Conservation (phyloP, 768 basidiomycete species). For the Dictyophora rubrovolvata region DNA sequence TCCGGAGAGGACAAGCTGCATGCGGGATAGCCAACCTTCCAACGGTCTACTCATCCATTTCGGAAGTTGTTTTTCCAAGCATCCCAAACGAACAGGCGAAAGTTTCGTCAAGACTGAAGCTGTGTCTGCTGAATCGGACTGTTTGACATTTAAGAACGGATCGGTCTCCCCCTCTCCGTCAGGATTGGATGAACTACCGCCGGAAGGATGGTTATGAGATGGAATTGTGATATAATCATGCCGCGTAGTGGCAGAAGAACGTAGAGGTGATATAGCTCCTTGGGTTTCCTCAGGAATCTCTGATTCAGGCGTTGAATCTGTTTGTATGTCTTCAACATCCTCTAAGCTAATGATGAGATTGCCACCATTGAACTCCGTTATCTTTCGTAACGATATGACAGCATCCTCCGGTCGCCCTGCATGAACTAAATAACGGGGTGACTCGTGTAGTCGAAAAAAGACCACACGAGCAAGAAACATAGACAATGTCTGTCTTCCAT, state of each 20-base stretch:
- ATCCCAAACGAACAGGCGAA: neutral
- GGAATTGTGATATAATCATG: neutral
- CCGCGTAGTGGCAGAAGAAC: neutral
- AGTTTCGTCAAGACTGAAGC: neutral
- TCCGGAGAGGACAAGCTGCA: conserved; percentile 60
- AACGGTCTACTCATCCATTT: conserved; percentile 47
- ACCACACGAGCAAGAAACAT: conserved; percentile 85
- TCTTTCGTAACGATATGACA: conserved; percentile 68
- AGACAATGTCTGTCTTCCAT: conserved; percentile 51
- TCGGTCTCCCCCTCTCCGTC: neutral
- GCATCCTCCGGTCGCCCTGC: conserved; percentile 81
- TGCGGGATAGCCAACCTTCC: conserved; percentile 57
- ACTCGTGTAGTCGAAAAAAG: conserved; percentile 90
- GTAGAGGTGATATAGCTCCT: neutral
- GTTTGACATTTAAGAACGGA: conserved; percentile 2
- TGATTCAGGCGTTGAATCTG: neutral
- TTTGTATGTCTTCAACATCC: conserved; percentile 47
- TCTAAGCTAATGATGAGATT: conserved; percentile 53
- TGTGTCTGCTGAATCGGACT: neutral
- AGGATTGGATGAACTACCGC: neutral
- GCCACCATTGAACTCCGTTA: conserved; percentile 79
- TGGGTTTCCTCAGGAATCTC: neutral
- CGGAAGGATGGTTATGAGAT: neutral
- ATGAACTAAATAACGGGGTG: conserved; percentile 86
- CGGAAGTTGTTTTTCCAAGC: conserved; percentile 27